Conservation (phyloP, 2,329 filamentous ascomycete species). For the Calycina herbarum region DNA sequence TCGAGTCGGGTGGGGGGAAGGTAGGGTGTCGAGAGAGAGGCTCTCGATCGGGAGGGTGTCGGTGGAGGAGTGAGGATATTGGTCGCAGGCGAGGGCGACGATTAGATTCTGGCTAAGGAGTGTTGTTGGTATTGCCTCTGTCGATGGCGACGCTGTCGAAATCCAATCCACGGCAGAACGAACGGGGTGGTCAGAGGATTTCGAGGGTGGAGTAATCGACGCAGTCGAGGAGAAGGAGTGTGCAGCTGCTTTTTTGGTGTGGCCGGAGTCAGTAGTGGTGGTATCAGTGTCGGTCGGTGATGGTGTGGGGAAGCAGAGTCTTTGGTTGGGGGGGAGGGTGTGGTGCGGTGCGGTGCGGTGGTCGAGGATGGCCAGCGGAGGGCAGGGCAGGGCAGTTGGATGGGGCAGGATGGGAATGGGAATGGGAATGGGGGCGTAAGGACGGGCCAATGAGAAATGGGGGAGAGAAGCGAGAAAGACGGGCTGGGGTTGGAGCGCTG, state of each 20-base stretch:
- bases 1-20: slow-evolving; percentile 4
- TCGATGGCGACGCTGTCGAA: background rate
- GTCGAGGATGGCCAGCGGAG: background rate
- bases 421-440: background rate
- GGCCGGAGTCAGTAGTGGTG: background rate
- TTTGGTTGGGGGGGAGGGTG: background rate
- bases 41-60: background rate
- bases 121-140: background rate
- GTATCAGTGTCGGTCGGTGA: background rate
- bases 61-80: background rate
- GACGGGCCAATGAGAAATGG: background rate
- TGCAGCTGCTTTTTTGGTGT: background rate
- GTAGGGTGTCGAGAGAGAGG: background rate
- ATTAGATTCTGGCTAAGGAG: background rate
- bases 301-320: background rate
- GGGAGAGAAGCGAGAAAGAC: background rate
- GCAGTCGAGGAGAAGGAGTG: too few relatives aligned
- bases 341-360: background rate
- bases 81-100: background rate
- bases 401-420: too few relatives aligned
- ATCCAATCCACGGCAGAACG: background rate
- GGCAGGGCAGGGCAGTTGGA: background rate
- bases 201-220: background rate
- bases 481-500: too few relatives aligned
- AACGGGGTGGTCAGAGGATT: background rate